These are phyloP conservation scores for Jatropha multifida DNA, from an alignment of 441 rosid genomes.

Conservation along the genomic window DNA sequence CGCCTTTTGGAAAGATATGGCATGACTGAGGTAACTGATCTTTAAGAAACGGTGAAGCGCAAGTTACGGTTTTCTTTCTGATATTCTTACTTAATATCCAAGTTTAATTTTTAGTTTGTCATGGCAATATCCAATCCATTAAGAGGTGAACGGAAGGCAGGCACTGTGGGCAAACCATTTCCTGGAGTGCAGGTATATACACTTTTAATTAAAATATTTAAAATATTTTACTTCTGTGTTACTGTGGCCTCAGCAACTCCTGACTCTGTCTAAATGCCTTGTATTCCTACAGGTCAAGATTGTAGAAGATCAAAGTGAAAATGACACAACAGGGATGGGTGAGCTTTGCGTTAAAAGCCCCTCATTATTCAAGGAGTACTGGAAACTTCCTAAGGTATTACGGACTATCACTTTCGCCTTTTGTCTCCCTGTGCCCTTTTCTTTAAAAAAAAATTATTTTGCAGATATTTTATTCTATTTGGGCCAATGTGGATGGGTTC, in stretches of 20 bases:
- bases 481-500: not conserved
- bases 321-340: conserved; percentile 53
- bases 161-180: conserved; percentile 96
- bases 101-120: conserved; percentile 57
- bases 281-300: conserved; percentile 58
- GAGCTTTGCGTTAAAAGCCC: conserved; percentile 95
- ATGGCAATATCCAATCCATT: conserved; percentile 96
- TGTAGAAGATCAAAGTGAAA: conserved; percentile 54
- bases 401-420: conserved; percentile 2
- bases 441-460: not conserved
- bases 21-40: conserved; percentile 82
- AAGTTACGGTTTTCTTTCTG: not conserved
- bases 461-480: not conserved
- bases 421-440: not conserved
- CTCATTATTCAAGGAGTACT: conserved; percentile 88
- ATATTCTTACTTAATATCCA: conserved; percentile 11
- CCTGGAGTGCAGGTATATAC: conserved; percentile 89
- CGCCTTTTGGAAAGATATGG: conserved; percentile 97
- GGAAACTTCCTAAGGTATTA: conserved; percentile 90
- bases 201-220: not conserved
- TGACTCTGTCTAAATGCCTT: conserved; percentile 13
- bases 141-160: conserved; percentile 72
- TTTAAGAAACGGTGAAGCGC: conserved; percentile 17
- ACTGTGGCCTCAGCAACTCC: conserved; percentile 7
- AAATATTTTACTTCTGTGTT: not conserved